Evolutionary conservation across 192 early-diverging fungal species (phyloP), one percentile per base, ranked within the genome.

Genomic region (Spizellomyces punctatus): DNA sequence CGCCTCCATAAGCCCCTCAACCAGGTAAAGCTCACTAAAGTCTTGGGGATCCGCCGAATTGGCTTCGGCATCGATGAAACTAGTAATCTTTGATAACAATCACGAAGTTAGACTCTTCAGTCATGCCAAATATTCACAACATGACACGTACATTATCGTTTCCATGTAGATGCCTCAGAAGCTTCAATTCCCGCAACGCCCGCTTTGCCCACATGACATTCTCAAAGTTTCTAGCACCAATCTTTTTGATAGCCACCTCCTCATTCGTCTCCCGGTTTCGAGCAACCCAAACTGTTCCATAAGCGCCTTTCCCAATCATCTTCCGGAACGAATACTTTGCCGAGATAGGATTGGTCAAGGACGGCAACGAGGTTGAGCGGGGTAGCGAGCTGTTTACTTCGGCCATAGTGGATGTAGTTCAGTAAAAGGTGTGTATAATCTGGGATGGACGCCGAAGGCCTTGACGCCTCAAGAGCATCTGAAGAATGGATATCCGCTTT

Each of bases 1-100:
- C 41, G 98, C 95, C 81, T 99, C 98, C 98, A 99, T 99, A 19
- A 99, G 79, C 71, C 96, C 98, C 82, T 97, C 94, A 43, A 97
- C 95, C 72, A 99, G 83, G 73, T 98, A 97, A 47, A 98, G 89
- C 80, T 98, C 96, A 74, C 91, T 94, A 77, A 96, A 96, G 87
- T 21, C 91, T 8, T 10, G 88, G 60, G 89, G 82, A 48, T 67
- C 66, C 69, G 91, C 89, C 17, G 47, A 57, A 21, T 95, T 92
- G 47, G 92, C 89, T 69, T 96, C 93, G 69, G 95, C 94, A 73
- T 96, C 96, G 50, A 98, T 79, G 67, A 96, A 91, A 49, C 89
- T 89, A 44, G 95, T 94, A 69, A 98, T 91, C 95, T 96, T 19
- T 48, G 44, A n/a, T 19, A 59, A 19, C 10, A 64, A 14, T 17